Conservation (phyloP, 768 basidiomycete genomes). For the Lactarius sp. region DNA sequence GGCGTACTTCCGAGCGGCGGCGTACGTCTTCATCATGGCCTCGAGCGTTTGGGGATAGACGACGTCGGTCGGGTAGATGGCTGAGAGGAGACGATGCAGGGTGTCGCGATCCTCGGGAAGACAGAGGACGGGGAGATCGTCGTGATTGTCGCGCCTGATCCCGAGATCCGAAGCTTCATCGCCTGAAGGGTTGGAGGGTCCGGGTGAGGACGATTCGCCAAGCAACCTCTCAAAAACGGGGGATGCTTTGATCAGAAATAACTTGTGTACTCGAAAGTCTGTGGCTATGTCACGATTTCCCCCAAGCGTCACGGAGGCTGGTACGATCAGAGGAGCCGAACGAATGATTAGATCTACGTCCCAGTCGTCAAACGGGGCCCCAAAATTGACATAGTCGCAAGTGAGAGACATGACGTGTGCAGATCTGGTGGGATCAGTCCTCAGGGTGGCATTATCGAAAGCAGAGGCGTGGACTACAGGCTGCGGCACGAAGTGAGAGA, state of each 20-base stretch:
- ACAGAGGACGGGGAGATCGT: conserved; percentile 1
- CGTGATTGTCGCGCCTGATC: neutral
- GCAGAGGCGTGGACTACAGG: neutral
- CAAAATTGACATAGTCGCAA: conserved; percentile 28
- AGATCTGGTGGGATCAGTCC: neutral
- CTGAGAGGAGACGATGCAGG: conserved; percentile 13
- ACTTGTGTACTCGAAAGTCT: conserved; percentile 9
- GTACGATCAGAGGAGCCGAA: neutral
- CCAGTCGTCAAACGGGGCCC: conserved; percentile 43
- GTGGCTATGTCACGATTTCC: neutral
- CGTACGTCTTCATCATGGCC: conserved; percentile 8
- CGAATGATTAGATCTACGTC: conserved; percentile 33
- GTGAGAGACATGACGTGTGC: conserved; percentile 1
- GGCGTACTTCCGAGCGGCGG: conserved; percentile 1
- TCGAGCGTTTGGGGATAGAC: conserved; percentile 10
- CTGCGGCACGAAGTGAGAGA: neutral
- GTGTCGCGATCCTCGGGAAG: conserved; percentile 13
- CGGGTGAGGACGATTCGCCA: neutral
- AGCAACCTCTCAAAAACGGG: conserved; percentile 14
- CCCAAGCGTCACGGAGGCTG: neutral
- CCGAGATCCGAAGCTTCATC: neutral
- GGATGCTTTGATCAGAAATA: conserved; percentile 14
- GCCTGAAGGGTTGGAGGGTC: neutral
- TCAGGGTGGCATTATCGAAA: neutral
- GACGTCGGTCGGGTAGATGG: conserved; percentile 14